These are phyloP conservation scores for Candida michaelii DNA, from an alignment of 805 yeast species.

Conservation along the genomic window DNA sequence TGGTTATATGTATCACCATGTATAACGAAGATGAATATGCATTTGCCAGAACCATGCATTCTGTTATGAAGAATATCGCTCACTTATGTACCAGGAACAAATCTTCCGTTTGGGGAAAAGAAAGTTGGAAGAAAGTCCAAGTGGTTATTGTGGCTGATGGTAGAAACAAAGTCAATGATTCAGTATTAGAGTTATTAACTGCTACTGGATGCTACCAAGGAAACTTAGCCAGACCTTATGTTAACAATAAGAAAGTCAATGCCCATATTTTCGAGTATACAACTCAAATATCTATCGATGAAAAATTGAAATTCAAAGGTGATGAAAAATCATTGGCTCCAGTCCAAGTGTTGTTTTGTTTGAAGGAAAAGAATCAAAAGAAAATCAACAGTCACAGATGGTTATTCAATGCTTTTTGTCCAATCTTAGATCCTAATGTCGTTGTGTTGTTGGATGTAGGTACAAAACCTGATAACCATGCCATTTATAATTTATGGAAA, in stretches of 20 bases:
- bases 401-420: conserved; percentile 95
- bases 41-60: conserved; percentile 90
- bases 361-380: conserved; percentile 89
- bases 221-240: conserved; percentile 92
- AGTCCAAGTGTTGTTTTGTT: conserved; percentile 87
- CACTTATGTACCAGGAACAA: conserved; percentile 79
- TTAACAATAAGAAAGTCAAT: conserved; percentile 85
- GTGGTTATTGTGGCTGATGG: conserved; percentile 94
- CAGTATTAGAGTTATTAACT: conserved; percentile 83
- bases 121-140: conserved; percentile 95
- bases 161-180: conserved; percentile 79
- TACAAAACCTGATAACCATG: conserved; percentile 85
- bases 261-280: conserved; percentile 96
- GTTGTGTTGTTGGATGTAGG: conserved; percentile 94
- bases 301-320: conserved; percentile 85
- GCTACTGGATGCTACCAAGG: conserved; percentile 98
- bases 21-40: conserved; percentile 92
- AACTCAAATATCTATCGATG: conserved; percentile 89
- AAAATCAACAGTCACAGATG: conserved; percentile 97
- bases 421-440: conserved; percentile 87
- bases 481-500: conserved; percentile 94
- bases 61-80: conserved; percentile 89
- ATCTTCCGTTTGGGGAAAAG: conserved; percentile 91
- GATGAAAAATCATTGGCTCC: conserved; percentile 90
- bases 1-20: conserved; percentile 93